Evolutionary conservation across 176 grass and related monocot species (phyloP).

Genomic region (Triticum turgidum): DNA sequence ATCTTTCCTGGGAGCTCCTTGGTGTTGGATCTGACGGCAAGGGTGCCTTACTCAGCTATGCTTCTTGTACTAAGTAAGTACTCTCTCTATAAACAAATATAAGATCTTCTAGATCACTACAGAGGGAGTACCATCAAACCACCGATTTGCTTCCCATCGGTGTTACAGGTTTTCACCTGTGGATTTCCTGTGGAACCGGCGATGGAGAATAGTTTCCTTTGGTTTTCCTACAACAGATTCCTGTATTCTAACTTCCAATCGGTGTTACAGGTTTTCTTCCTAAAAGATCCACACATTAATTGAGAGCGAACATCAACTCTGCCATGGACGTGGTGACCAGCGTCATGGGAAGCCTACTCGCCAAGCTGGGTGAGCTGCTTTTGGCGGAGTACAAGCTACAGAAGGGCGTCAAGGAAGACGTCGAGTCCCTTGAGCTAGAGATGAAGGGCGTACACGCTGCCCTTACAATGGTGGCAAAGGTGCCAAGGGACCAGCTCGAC

Average conservation of each 20-base stretch:
- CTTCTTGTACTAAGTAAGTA: too few relatives aligned
- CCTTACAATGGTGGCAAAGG: background rate
- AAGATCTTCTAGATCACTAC: too few relatives aligned
- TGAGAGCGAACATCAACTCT: background rate
- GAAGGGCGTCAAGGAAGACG: background rate
- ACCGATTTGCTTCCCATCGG: too few relatives aligned
- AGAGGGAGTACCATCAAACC: too few relatives aligned
- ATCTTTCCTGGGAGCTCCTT: too few relatives aligned
- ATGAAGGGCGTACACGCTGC: background rate
- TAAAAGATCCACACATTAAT: background rate
- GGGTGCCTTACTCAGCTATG: too few relatives aligned
- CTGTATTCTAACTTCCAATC: background rate
- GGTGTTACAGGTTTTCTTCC: background rate
- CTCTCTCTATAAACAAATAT: too few relatives aligned
- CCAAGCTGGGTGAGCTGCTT: background rate
- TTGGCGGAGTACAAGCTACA: background rate
- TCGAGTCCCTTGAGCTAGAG: background rate
- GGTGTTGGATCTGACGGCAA: too few relatives aligned
- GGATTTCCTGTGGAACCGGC: background rate
- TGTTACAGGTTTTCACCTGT: too few relatives aligned
- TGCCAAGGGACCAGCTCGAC: background rate
- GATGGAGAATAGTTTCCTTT: background rate
- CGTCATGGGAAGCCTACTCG: background rate
- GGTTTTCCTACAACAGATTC: background rate
- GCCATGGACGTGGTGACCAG: background rate